Evolutionary conservation across 2,329 filamentous ascomycete species (phyloP).

Genomic region (Aureobasidium subglaciale): DNA sequence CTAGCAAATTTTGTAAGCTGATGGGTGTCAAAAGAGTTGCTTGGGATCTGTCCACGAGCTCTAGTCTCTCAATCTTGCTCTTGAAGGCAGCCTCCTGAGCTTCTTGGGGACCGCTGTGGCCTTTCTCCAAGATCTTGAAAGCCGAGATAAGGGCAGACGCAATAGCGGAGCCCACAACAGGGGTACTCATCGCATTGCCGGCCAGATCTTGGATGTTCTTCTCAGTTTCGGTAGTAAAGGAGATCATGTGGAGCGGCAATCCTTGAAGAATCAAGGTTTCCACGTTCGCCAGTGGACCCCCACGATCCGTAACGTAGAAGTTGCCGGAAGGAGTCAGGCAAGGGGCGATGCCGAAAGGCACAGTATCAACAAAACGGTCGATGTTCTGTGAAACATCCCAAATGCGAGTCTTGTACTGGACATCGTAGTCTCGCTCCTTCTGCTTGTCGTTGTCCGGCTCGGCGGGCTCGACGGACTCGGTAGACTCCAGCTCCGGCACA

Average conservation of each 20-base stretch:
- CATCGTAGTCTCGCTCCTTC: conserved; percentile 50
- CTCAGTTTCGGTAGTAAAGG: conserved; percentile 54
- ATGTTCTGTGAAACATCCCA: conserved; percentile 68
- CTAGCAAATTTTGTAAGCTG: neutral
- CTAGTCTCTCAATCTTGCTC: no score
- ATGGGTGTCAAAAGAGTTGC: no score
- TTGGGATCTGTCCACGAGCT: no score
- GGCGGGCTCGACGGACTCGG: neutral
- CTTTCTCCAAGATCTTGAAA: neutral
- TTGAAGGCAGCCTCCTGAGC: neutral
- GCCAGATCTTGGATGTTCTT: conserved; percentile 60
- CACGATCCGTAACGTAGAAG: conserved; percentile 54
- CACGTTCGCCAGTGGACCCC: conserved; percentile 53
- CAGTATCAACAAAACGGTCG: conserved; percentile 48
- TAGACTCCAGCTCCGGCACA: neutral
- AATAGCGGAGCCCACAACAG: conserved; percentile 60
- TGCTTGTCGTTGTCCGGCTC: no score
- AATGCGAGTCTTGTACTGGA: conserved; percentile 48
- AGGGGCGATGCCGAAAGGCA: conserved; percentile 50
- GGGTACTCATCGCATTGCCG: conserved; percentile 73
- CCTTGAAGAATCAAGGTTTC: conserved; percentile 63
- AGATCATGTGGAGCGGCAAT: conserved; percentile 54
- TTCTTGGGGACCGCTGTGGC: no score
- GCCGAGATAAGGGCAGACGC: conserved; percentile 50
- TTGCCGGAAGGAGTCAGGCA: conserved; percentile 63